phyloP scores from a whole-genome alignment of 1,284 basidiomycete species.

The Grifola frondosa region DNA sequence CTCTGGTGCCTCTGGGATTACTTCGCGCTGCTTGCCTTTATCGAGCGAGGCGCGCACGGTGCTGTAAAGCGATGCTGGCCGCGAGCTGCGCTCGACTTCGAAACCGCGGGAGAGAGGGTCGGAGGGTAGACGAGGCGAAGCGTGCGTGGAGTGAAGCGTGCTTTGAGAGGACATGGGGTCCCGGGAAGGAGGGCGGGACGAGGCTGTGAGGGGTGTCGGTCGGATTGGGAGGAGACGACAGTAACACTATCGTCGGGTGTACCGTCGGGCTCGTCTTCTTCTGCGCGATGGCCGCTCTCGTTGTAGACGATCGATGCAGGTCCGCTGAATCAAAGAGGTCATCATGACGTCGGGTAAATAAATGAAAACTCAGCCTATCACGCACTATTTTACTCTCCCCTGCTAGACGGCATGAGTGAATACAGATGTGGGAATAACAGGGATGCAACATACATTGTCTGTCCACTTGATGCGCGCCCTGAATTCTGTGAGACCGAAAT shows the following conservation, averaged over 20 bases:
- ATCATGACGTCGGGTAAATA: slow-evolving; percentile 4
- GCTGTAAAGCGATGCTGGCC: slow-evolving; percentile 12
- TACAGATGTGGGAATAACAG: slow-evolving; percentile 3
- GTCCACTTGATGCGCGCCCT: slow-evolving; percentile 78
- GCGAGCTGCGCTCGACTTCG: slow-evolving; percentile 21
- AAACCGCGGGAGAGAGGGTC: slow-evolving; percentile 14
- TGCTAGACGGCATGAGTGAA: slow-evolving; percentile 23
- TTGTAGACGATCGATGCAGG: slow-evolving; percentile 79
- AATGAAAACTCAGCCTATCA: slow-evolving; percentile 2
- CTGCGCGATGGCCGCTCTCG: slow-evolving; percentile 68
- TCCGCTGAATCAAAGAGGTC: slow-evolving; percentile 43
- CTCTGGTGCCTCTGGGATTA: slow-evolving; percentile 15
- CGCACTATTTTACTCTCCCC: slow-evolving; percentile 66
- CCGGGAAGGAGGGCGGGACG: slow-evolving; percentile 30
- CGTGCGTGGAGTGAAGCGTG: slow-evolving; percentile 17
- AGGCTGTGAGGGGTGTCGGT: slow-evolving; percentile 20
- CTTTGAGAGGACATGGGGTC: slow-evolving; percentile 19
- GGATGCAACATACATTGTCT: slow-evolving; percentile 54
- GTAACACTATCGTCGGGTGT: slow-evolving; percentile 32
- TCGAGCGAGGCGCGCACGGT: slow-evolving; percentile 16
- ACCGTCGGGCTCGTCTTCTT: slow-evolving; percentile 59
- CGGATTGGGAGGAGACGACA: slow-evolving; percentile 24
- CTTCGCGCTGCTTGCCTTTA: slow-evolving; percentile 30
- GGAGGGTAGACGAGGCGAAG: slow-evolving; percentile 20
- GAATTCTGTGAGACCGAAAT: slow-evolving; percentile 79